A percentile compares a stretch with the other conserved stretches of the same genome.
These are phyloP conservation scores for Penicillium chermesinum DNA, from an alignment of 495 filamentous ascomycete genomes.

Conservation along the genomic window DNA sequence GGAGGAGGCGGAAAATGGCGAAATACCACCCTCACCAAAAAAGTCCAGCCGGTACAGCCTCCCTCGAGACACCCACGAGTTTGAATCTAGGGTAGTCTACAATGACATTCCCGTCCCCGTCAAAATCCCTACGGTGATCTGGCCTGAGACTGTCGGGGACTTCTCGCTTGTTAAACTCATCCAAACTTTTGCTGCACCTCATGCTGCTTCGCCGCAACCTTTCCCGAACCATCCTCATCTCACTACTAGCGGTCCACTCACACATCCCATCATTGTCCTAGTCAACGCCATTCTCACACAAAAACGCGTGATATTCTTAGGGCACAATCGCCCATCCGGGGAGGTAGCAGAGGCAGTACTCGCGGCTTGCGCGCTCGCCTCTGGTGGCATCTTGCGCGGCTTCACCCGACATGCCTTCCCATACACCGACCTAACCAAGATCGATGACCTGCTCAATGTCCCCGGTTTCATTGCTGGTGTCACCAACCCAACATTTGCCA, in stretches of 20 bases:
- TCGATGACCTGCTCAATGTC: conserved; percentile 91
- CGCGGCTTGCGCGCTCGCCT: conserved; percentile 86
- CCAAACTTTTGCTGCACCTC: conserved; percentile 79
- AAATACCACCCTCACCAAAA: conserved; percentile 43
- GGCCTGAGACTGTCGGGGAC: conserved; percentile 94
- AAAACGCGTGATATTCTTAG: conserved; percentile 92
- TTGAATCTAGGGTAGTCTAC: conserved; percentile 90
- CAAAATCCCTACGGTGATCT: conserved; percentile 87
- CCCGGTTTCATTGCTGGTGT: conserved; percentile 98
- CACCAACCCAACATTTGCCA: conserved; percentile 92
- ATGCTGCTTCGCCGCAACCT: conserved; percentile 74
- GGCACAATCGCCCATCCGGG: conserved; percentile 87
- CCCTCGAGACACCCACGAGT: conserved; percentile 94
- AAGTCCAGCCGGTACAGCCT: conserved; percentile 54
- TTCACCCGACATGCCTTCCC: conserved; percentile 98
- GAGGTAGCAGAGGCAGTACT: conserved; percentile 95
- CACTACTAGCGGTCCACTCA: conserved; percentile 76
- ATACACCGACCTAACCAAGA: conserved; percentile 96
- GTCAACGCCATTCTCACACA: conserved; percentile 75
- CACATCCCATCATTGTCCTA: conserved; percentile 51
- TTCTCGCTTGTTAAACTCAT: conserved; percentile 97
- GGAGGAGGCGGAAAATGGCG: conserved; percentile 37
- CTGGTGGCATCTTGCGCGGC: conserved; percentile 87
- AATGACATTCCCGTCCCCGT: conserved; percentile 93
- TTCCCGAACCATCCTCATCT: conserved; percentile 88